These are phyloP conservation scores for Penicillium rolfsii DNA, from an alignment of 2,329 filamentous ascomycete genomes.

Conservation along the genomic window DNA sequence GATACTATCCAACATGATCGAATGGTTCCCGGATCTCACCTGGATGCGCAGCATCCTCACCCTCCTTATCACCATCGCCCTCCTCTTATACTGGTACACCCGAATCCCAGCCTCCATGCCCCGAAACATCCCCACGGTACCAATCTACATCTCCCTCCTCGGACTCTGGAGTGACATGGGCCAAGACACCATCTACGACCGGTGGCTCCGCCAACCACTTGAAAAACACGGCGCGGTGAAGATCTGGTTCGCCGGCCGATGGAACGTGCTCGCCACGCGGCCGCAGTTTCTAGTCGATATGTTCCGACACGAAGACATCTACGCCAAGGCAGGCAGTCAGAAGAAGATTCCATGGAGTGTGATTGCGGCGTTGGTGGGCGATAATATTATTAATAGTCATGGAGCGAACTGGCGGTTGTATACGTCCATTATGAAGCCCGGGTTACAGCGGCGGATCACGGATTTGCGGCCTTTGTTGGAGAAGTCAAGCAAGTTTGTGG, in stretches of 20 bases:
- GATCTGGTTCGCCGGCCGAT: conserved; percentile 54
- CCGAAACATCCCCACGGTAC: conserved; percentile 26
- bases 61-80: conserved; percentile 11
- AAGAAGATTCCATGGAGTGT: conserved; percentile 48
- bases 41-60: conserved; percentile 5
- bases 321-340: conserved; percentile 47
- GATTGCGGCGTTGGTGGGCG: conserved; percentile 44
- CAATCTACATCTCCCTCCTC: conserved; percentile 33
- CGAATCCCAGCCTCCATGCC: conserved; percentile 27
- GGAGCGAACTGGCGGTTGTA: conserved; percentile 44
- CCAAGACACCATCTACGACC: conserved; percentile 31
- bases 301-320: conserved; percentile 37
- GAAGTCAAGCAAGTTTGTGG: conserved; percentile 31
- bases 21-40: conserved; percentile 8
- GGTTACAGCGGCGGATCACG: conserved; percentile 36
- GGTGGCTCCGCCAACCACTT: conserved; percentile 29
- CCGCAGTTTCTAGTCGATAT: conserved; percentile 50
- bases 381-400: conserved; percentile 48
- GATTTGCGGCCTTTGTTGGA: conserved; percentile 28
- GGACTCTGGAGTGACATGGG: conserved; percentile 33
- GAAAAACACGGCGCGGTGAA: conserved; percentile 50
- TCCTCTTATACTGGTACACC: conserved; percentile 29
- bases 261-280: conserved; percentile 54
- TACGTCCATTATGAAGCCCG: conserved; percentile 43
- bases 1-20: conserved; percentile 8